Evolutionary conservation across 2,329 filamentous ascomycete species (phyloP).

Genomic region (Stagonosporopsis chrysanthemi): DNA sequence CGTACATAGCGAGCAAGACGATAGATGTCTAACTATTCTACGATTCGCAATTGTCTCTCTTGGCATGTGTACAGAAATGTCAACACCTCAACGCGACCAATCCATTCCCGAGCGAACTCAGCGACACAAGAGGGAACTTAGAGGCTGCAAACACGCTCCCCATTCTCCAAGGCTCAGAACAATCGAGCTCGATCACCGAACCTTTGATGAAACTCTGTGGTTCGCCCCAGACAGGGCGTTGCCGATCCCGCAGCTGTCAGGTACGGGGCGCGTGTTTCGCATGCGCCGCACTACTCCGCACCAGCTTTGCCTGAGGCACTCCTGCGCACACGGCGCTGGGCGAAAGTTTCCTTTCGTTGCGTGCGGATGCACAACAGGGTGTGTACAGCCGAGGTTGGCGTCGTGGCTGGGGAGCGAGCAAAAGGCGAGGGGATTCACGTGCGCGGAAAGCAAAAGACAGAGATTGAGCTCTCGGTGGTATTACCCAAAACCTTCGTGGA

Average conservation of each 20-base stretch:
- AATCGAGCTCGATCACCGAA: neutral
- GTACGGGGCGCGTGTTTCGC: slow-evolving; percentile 8
- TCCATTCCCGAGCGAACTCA: too few species aligned
- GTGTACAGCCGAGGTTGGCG: neutral
- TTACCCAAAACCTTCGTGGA: neutral
- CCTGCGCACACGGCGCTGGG: neutral
- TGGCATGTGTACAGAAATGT: neutral
- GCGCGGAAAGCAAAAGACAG: neutral
- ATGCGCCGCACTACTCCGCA: slow-evolving; percentile 10
- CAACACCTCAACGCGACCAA: too few species aligned
- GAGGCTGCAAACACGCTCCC: neutral
- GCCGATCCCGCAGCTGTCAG: slow-evolving; percentile 10
- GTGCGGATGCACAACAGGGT: slow-evolving; percentile 3
- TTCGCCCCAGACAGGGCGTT: slow-evolving; percentile 1
- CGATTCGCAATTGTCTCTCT: neutral
- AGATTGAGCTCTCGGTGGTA: neutral
- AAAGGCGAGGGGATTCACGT: neutral
- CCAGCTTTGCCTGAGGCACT: slow-evolving; percentile 13
- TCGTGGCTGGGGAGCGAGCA: neutral
- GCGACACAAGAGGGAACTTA: too few species aligned
- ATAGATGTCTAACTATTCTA: neutral
- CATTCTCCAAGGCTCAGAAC: neutral
- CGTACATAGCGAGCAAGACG: slow-evolving; percentile 3
- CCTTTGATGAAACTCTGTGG: neutral
- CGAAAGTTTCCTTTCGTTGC: neutral